Evolutionary conservation across 1,284 basidiomycete genomes (phyloP).

Genomic region (Xerocomus minutiporus): DNA sequence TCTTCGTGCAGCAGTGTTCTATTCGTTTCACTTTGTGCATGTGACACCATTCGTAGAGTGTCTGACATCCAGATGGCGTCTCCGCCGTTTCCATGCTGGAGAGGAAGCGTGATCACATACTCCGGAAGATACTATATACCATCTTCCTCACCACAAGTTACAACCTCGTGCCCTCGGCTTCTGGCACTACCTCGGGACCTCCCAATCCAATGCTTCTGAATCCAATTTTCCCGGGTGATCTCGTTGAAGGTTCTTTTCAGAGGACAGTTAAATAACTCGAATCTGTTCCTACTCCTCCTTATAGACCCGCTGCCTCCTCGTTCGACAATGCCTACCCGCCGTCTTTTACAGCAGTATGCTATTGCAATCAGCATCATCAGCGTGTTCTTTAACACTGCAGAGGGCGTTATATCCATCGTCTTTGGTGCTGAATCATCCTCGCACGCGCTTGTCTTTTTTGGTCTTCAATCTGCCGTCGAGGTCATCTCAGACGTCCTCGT

Average conservation of each 20-base stretch:
- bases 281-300: background rate
- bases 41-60: background rate
- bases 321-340: conserved; percentile 18
- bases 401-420: conserved; percentile 37
- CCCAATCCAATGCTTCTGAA: too few relatives aligned
- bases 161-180: too few relatives aligned
- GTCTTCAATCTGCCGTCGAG: conserved; percentile 48
- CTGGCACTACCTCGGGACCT: too few relatives aligned
- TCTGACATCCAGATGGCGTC: background rate
- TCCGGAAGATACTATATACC: too few relatives aligned
- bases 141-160: too few relatives aligned
- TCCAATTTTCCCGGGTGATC: background rate
- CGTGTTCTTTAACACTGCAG: conserved; percentile 31
- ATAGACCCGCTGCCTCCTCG: background rate
- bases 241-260: background rate
- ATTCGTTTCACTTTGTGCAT: background rate
- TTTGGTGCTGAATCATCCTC: conserved; percentile 44
- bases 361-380: conserved; percentile 33
- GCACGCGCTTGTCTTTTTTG: conserved; percentile 47
- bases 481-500: conserved; percentile 40
- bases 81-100: background rate
- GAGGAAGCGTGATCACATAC: too few relatives aligned
- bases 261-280: background rate
- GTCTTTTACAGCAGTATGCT: conserved; percentile 30
- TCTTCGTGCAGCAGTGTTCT: background rate